Evolutionary conservation across 768 basidiomycete genomes (phyloP).

Genomic region (Zangia roseola): DNA sequence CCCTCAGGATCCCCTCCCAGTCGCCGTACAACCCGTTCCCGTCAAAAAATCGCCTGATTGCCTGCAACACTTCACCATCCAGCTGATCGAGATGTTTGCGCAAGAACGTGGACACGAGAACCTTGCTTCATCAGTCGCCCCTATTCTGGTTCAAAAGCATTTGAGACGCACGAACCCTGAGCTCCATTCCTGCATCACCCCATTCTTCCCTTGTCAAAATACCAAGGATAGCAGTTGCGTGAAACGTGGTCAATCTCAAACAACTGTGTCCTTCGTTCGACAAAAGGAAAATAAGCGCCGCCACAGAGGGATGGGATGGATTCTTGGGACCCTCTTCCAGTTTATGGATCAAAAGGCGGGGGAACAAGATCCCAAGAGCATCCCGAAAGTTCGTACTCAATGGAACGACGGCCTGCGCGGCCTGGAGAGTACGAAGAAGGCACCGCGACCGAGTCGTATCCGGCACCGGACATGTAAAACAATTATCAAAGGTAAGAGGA

Average conservation of each 20-base stretch:
- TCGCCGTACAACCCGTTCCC: conserved; percentile 16
- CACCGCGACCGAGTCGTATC: conserved; percentile 36
- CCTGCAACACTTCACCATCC: conserved; percentile 22
- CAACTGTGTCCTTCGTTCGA: conserved; percentile 24
- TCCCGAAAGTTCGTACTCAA: conserved; percentile 23
- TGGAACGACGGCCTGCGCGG: conserved; percentile 26
- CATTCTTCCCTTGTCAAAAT: conserved; percentile 40
- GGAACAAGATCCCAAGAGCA: conserved; percentile 33
- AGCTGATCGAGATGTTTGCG: conserved; percentile 29
- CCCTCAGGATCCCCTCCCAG: conserved; percentile 13
- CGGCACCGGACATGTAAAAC: conserved; percentile 37
- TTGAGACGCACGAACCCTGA: conserved; percentile 30
- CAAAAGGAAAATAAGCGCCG: conserved; percentile 22
- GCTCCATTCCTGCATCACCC: conserved; percentile 32
- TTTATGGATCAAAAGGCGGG: conserved; percentile 33
- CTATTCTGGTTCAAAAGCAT: background rate
- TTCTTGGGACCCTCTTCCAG: conserved; percentile 42
- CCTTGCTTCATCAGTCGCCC: conserved; percentile 15
- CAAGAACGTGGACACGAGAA: conserved; percentile 32
- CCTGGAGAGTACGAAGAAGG: conserved; percentile 41
- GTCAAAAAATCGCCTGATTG: conserved; percentile 19
- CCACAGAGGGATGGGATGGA: conserved; percentile 13
- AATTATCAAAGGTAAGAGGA: conserved; percentile 42
- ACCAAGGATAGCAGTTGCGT: conserved; percentile 34
- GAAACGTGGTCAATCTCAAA: conserved; percentile 33